phyloP scores from a whole-genome alignment of 805 yeast genomes.

The Saccharomycopsis lassenensis region DNA sequence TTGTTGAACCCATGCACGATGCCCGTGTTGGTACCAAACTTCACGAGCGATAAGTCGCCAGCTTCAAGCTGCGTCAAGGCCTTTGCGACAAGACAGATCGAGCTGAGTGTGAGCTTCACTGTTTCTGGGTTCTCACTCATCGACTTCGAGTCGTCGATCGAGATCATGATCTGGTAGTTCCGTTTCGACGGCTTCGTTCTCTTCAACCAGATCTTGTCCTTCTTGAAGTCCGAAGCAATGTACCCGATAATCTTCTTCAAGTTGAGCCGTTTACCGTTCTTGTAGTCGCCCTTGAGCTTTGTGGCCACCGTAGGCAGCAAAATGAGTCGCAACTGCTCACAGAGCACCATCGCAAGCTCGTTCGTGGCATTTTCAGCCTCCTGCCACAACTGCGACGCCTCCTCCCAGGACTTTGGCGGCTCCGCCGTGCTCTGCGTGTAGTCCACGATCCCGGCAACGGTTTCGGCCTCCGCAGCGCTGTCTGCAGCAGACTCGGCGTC shows the following conservation, averaged over 20 bases:
- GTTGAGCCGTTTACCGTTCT: constrained; percentile 92
- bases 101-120: constrained; percentile 85
- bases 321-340: constrained; percentile 88
- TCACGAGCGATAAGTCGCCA: constrained; percentile 82
- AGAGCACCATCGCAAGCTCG: constrained; percentile 74
- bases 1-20: constrained; percentile 85
- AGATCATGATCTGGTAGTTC: constrained; percentile 94
- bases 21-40: constrained; percentile 76
- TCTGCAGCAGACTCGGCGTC: constrained; percentile 27
- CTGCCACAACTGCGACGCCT: constrained; percentile 73
- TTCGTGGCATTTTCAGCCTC: constrained; percentile 75
- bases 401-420: constrained; percentile 46
- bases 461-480: too few species aligned
- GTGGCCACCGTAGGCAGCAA: constrained; percentile 96
- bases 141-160: constrained; percentile 94
- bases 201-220: constrained; percentile 96
- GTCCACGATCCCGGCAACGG: constrained; percentile 22
- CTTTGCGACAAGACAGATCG: constrained; percentile 86
- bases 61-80: constrained; percentile 91
- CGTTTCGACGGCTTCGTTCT: constrained; percentile 96
- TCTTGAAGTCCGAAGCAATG: constrained; percentile 94
- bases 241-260: constrained; percentile 97
- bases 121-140: constrained; percentile 84
- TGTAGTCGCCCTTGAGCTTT: constrained; percentile 87
- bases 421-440: constrained; percentile 23